A percentile compares a stretch with the other conserved stretches of the same genome.
Conservation (phyloP, 2,329 filamentous ascomycete species). For the Clathrospora elynae region DNA sequence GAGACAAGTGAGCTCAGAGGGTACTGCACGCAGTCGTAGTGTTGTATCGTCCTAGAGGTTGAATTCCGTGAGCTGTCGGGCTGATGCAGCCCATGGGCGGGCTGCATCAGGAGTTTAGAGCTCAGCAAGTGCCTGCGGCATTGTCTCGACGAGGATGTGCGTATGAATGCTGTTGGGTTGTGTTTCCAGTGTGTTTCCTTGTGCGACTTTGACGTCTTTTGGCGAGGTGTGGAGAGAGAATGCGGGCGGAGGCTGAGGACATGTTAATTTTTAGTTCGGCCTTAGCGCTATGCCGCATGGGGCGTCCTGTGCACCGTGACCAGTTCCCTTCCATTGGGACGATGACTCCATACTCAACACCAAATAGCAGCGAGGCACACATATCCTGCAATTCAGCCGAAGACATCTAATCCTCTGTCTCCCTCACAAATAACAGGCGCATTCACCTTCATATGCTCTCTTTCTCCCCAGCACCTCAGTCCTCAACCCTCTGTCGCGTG, state of each 20-base stretch:
- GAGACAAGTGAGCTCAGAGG: constrained; percentile 38
- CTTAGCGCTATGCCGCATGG: constrained; percentile 30
- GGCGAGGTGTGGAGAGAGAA: constrained; percentile 40
- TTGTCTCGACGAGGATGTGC: constrained; percentile 52
- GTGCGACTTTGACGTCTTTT: constrained; percentile 51
- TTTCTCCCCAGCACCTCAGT: constrained; percentile 4
- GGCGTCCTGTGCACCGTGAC: constrained; percentile 20
- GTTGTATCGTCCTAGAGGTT: constrained; percentile 56
- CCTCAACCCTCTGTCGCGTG: constrained; percentile 28
- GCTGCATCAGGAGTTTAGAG: constrained; percentile 68
- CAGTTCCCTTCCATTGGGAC: constrained; percentile 22
- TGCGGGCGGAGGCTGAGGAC: constrained; percentile 33
- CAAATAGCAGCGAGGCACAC: constrained; percentile 18
- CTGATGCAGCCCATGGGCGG: constrained; percentile 54
- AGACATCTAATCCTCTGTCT: constrained; percentile 2
- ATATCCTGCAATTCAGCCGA: constrained; percentile 15
- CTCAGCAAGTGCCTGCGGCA: constrained; percentile 58
- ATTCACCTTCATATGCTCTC: constrained; percentile 1
- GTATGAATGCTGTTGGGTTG: constrained; percentile 30
- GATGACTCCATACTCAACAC: constrained; percentile 30
- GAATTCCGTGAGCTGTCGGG: constrained; percentile 79
- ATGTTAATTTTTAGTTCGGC: constrained; percentile 32
- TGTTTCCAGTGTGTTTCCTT: constrained; percentile 33
- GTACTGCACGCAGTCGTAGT: constrained; percentile 44
- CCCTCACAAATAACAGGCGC: constrained; percentile 7